Base-by-base conservation (phyloP, 768 basidiomycete genomes). In the Boletus vermiculosoides region DNA sequence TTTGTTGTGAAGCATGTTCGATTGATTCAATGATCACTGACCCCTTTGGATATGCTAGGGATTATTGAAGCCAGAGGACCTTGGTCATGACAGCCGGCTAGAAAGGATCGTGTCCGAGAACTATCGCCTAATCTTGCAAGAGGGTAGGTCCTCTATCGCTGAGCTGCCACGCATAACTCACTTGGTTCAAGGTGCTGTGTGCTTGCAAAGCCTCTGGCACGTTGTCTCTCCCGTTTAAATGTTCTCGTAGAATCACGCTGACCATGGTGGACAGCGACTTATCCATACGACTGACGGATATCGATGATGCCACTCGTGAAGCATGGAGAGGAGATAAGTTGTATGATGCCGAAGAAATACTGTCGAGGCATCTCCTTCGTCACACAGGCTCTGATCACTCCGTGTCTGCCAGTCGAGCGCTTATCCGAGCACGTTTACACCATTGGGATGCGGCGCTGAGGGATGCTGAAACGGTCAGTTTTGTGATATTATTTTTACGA, bases 271-370 rank as follows among this genome's bases (percentile, higher is more conserved):
- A 30, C 34, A 58, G 57, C 11, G 55, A 58, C 18, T 34, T 12
- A 12, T 34, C 33, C 33, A 34, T 34, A 12, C 33, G 33, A 34
- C 33, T 34, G 33, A 34, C 12, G 33, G 33, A 34, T 13, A 13
- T 34, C 12, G 33, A 34, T 34, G 33, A 34, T 34, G 33, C 33
- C 12, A 34, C 33, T 13, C 33, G 33, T 34, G 33, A 34, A 34
- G 33, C 33, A 12, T 34, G 33, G 58, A 25, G 58, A 16, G 41
- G 23, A 39, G 41, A 52, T 23, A 59, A 16, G 11, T 28, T 59
- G 30, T n/a, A 52, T 16, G 58, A 59, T 5, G 57, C 30, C 13
- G 58, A 59, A 48, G 56, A 59, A 59, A 52, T 59, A 37, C n/a
- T 59, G 11, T 59, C 58, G 1, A 42, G 20, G 23, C 50, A 39